Evolutionary conservation across 805 yeast genomes (phyloP).

Genomic region (Schwanniomyces yamadae): DNA sequence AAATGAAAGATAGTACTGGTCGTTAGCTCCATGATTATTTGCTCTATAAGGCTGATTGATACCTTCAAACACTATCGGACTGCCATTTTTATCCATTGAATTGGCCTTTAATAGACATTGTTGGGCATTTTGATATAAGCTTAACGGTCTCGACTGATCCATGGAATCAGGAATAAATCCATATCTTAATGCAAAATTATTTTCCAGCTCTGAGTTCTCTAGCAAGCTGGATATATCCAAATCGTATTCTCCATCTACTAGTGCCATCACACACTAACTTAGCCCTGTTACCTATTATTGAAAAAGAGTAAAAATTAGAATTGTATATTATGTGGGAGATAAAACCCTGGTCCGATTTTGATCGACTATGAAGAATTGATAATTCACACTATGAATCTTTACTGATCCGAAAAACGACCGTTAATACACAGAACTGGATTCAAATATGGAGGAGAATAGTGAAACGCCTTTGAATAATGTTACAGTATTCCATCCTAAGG

Average conservation of each 20-base stretch:
- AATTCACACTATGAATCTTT: too few relatives aligned
- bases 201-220: slow-evolving; percentile 4
- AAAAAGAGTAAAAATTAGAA: too few relatives aligned
- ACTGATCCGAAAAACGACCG: too few relatives aligned
- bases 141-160: slow-evolving; percentile 34
- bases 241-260: slow-evolving; percentile 44
- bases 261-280: slow-evolving; percentile 6
- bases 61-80: slow-evolving; percentile 39
- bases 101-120: slow-evolving; percentile 33
- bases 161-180: slow-evolving; percentile 42
- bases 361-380: too few relatives aligned
- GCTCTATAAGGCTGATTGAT: slow-evolving; percentile 27
- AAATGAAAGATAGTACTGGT: slow-evolving; percentile 29
- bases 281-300: too few relatives aligned
- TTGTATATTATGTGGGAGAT: too few relatives aligned
- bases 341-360: too few relatives aligned
- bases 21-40: slow-evolving; percentile 16
- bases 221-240: slow-evolving; percentile 33
- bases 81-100: slow-evolving; percentile 19
- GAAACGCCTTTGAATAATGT: slow-evolving; percentile 8
- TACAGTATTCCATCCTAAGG: slow-evolving; percentile 37
- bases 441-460: background rate
- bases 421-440: background rate
- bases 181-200: slow-evolving; percentile 32
- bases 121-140: slow-evolving; percentile 33